Base-by-base conservation (phyloP, 495 filamentous ascomycete genomes). In the Echria macrotheca region DNA sequence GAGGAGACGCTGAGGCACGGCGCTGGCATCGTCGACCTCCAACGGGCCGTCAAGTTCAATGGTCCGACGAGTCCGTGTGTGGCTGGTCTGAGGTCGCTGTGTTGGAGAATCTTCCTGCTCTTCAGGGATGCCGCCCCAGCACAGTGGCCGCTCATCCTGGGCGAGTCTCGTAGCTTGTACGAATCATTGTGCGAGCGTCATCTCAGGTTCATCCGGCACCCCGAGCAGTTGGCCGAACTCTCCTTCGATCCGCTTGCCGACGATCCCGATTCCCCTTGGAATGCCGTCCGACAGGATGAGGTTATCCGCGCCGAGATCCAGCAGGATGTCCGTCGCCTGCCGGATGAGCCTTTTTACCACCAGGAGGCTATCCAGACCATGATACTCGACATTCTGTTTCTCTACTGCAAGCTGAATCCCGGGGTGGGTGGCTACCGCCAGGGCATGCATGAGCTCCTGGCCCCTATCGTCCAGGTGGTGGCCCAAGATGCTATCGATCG, bases 391-490 rank as follows among this genome's bases (percentile, higher is more conserved):
- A 80, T 96, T 31, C 69, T 96, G 31, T 97, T 98, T 59, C 77
- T 98, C 53, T 96, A 89, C 67, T 91, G 90, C 61, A 96, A 96
- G 65, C 81, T 96, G 36, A 91, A 96, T 56, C 86, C 83, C 10
- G 84, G 86, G 55, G 72, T 91, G 35, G 85, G 90, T 14, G 76
- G 76, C 1, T 98, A 98, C 57, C 81, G 94, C 21, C 93, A 98
- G 69, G 93, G 93, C 14, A 97, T 98, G 90, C 93, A 98, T 61
- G 93, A 98, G 65, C 65, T 98, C 18, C 73, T 96, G 15, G 93
- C 91, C 0, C 91, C 94, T 3, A 82, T 98, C 23, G 69, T 97
- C 8, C 95, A 89, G 82, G 87, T 88, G 8, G 71, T 98, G 10
- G 83, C 89, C 45, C 76, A 82, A 49, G 93, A 98, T 66, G 84